Percentiles rank a stretch among this genome's conserved stretches.
phyloP scores from a whole-genome alignment of 371 early-diverging fungal genomes.

The Zopfochytrium polystomum region DNA sequence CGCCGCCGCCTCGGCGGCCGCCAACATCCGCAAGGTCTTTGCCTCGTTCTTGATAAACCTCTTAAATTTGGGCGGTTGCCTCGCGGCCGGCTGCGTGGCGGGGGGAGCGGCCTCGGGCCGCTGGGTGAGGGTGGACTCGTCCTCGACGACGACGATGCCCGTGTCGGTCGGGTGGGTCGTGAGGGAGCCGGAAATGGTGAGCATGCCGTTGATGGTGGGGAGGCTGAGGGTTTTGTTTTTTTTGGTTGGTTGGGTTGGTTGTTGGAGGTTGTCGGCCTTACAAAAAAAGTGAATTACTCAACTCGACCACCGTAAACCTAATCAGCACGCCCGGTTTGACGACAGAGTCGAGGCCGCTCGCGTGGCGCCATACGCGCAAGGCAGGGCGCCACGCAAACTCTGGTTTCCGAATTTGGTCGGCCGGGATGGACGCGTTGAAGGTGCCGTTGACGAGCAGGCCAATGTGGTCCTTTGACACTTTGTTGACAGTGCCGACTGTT shows the following conservation, averaged over 20 bases:
- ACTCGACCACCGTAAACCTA: too few species aligned
- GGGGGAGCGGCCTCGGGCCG: background rate
- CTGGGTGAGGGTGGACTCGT: conserved; percentile 19
- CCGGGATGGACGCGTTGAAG: conserved; percentile 92
- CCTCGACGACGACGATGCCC: conserved; percentile 26
- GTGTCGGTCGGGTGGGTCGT: conserved; percentile 24
- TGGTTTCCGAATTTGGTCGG: conserved; percentile 69
- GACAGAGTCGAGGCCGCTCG: conserved; percentile 20
- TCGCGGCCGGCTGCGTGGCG: background rate
- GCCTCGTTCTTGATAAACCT: background rate
- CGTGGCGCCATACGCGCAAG: conserved; percentile 23
- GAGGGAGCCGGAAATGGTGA: conserved; percentile 70
- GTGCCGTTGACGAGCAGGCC: conserved; percentile 88
- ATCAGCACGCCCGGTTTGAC: too few species aligned
- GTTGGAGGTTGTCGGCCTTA: too few species aligned
- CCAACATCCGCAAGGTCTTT: background rate
- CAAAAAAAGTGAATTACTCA: too few species aligned
- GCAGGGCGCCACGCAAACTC: conserved; percentile 67
- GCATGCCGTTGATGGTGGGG: conserved; percentile 69
- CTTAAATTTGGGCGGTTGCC: background rate
- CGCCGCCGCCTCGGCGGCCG: background rate
- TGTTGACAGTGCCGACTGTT: conserved; percentile 80
- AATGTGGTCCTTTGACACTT: conserved; percentile 92
- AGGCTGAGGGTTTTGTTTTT: conserved; percentile 50
- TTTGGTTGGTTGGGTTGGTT: too few species aligned